These are phyloP conservation scores for Flaveria brownii DNA, from an alignment of 129 eudicot genomes.

Conservation along the genomic window DNA sequence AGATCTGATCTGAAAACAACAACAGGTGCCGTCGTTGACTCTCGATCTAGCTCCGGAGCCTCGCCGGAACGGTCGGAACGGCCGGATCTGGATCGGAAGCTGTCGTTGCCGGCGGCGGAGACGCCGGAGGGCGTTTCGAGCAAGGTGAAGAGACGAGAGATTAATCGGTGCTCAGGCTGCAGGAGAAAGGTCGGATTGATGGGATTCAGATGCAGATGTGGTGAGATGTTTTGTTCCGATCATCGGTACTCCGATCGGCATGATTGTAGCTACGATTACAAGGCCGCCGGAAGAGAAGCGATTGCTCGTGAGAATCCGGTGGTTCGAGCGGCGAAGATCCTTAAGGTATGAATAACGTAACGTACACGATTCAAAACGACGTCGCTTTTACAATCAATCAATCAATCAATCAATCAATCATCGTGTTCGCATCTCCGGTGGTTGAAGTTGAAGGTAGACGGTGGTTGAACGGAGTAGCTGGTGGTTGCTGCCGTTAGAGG, in stretches of 20 bases:
- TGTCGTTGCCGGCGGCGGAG: neutral
- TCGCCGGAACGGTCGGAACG: conserved; percentile 27
- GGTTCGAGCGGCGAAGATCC: conserved; percentile 74
- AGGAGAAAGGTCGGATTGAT: conserved; percentile 68
- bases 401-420: conserved; percentile 13
- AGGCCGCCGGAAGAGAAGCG: conserved; percentile 83
- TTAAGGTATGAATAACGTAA: conserved; percentile 50
- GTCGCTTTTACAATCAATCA: conserved; percentile 27
- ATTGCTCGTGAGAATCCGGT: conserved; percentile 85
- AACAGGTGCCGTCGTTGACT: conserved; percentile 23
- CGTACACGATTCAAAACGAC: conserved; percentile 11
- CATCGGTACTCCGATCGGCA: conserved; percentile 93
- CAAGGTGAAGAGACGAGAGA: conserved; percentile 42
- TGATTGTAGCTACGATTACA: conserved; percentile 80
- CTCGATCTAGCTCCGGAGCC: conserved; percentile 38
- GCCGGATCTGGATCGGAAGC: conserved; percentile 34
- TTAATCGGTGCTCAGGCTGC: conserved; percentile 77
- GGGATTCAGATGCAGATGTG: conserved; percentile 86
- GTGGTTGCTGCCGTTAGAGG: conserved; percentile 20
- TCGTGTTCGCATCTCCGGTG: conserved; percentile 25
- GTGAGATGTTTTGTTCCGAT: conserved; percentile 73
- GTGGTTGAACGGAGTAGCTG: conserved; percentile 7
- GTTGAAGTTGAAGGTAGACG: conserved; percentile 31
- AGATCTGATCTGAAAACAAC: conserved; percentile 47
- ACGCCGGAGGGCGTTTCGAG: conserved; percentile 2